Conservation (phyloP, 495 filamentous ascomycete genomes). For the Talaromyces stipitatus region DNA sequence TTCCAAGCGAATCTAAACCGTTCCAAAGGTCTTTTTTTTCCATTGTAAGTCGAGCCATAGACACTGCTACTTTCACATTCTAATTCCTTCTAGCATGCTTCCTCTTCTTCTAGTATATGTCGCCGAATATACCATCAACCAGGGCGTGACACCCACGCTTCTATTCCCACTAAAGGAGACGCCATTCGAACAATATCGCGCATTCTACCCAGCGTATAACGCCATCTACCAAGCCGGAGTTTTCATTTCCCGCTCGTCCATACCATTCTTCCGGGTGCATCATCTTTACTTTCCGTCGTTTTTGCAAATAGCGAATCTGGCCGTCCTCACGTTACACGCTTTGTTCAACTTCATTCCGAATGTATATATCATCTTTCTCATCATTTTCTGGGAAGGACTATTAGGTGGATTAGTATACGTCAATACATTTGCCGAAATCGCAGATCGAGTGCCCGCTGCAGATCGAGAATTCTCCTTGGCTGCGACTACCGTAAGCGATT, state of each 20-base stretch:
- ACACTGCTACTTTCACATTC: slow-evolving; percentile 15
- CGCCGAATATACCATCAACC: slow-evolving; percentile 95
- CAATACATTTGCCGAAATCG: slow-evolving; percentile 90
- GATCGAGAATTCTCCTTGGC: slow-evolving; percentile 88
- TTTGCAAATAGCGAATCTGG: slow-evolving; percentile 76
- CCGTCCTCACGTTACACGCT: slow-evolving; percentile 65
- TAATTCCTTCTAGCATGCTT: slow-evolving; percentile 58
- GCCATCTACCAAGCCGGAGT: slow-evolving; percentile 92
- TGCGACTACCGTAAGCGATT: slow-evolving; percentile 88
- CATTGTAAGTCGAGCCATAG: slow-evolving; percentile 47
- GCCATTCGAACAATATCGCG: slow-evolving; percentile 73
- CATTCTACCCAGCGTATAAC: slow-evolving; percentile 89
- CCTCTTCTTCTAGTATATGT: slow-evolving; percentile 88
- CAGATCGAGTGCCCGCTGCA: slow-evolving; percentile 61
- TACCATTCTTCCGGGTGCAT: slow-evolving; percentile 75
- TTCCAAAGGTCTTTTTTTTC: slow-evolving; percentile 51
- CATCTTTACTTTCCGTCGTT: slow-evolving; percentile 73
- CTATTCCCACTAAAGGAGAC: slow-evolving; percentile 71
- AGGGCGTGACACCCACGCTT: slow-evolving; percentile 80
- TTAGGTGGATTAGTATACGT: slow-evolving; percentile 89
- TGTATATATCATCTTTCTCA: slow-evolving; percentile 70
- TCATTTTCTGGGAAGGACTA: slow-evolving; percentile 95
- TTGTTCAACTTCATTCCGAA: slow-evolving; percentile 71
- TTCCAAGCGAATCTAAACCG: slow-evolving; percentile 45
- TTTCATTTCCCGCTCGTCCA: slow-evolving; percentile 86